Percentiles rank a stretch among this genome's conserved stretches.
These are phyloP conservation scores for cucumber (Cucumis sativus) DNA, from an alignment of 306 rosid genomes.

Conservation along the genomic window Cucumber_9930_V3 NC_026659.2:31034501-31035000, in stretches of 20 bases:
- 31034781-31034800: not conserved
- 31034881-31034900: not conserved
- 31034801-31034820: not conserved
- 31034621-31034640: constrained; percentile 1
- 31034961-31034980: not conserved
- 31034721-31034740: no score
- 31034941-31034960: not conserved
- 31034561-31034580: not conserved
- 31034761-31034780: not conserved
- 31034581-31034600: not conserved
- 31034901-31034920: not conserved
- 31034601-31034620: constrained; percentile 4
- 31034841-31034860: not conserved
- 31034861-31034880: not conserved
- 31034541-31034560: not conserved
- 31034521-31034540: not conserved
- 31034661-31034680: not conserved
- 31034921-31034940: not conserved
- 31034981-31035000: not conserved
- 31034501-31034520: not conserved
- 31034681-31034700: not conserved
- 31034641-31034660: not conserved
- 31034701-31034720: not conserved
- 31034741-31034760: no score
- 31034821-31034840: not conserved